Percentiles rank a stretch among this genome's conserved stretches.
Conservation (phyloP, 1,284 basidiomycete species). For the Ganoderma leucocontextum region DNA sequence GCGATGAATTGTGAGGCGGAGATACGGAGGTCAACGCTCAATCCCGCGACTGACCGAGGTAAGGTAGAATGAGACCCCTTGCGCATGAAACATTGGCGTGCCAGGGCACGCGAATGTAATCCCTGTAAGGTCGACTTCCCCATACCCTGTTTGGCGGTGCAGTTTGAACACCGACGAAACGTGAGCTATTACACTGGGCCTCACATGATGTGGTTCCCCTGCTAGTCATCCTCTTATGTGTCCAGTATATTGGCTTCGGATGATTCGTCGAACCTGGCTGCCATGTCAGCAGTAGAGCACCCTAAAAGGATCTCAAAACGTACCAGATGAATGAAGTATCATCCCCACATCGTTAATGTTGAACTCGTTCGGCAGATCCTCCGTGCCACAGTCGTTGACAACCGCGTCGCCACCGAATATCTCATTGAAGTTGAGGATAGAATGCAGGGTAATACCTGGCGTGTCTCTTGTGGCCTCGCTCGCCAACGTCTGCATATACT, state of each 20-base stretch:
- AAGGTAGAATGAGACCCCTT: constrained; percentile 29
- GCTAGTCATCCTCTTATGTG: constrained; percentile 22
- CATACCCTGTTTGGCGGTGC: constrained; percentile 20
- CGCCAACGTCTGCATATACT: constrained; percentile 13
- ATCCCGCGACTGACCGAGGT: constrained; percentile 22
- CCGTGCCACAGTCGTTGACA: not conserved
- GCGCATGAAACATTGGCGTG: constrained; percentile 37
- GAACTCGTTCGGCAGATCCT: constrained; percentile 4
- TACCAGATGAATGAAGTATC: constrained; percentile 38
- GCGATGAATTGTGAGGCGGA: not conserved
- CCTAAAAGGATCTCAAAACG: not conserved
- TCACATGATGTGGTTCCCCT: constrained; percentile 24
- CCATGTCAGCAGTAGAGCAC: not conserved
- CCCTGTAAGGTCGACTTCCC: constrained; percentile 27
- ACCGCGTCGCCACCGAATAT: constrained; percentile 14
- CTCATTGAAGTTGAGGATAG: constrained; percentile 27
- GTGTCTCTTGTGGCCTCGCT: not conserved
- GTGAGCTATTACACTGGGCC: not conserved
- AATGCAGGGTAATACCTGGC: constrained; percentile 13
- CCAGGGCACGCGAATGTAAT: constrained; percentile 29
- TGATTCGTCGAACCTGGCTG: constrained; percentile 31
- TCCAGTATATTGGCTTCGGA: constrained; percentile 37
- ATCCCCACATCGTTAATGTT: constrained; percentile 11
- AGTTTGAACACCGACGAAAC: not conserved
- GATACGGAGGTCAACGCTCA: not conserved